Conservation (phyloP, 2,329 filamentous ascomycete genomes). For the Aspergillus sojae region DNA sequence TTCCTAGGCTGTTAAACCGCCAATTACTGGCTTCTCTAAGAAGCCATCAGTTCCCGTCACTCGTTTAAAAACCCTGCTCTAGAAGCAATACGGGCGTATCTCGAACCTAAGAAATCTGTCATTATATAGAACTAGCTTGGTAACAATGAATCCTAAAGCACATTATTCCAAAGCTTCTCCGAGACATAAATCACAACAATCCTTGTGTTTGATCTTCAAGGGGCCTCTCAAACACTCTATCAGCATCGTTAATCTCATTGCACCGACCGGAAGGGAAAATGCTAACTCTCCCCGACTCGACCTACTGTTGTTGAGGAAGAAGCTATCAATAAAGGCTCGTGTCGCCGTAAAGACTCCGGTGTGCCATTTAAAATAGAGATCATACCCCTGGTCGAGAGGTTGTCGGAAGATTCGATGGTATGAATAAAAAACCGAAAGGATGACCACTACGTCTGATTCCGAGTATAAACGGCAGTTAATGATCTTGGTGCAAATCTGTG, state of each 20-base stretch:
- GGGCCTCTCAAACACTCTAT: slow-evolving; percentile 61
- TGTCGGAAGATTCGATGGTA: background rate
- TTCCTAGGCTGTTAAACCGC: no score
- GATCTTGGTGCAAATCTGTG: background rate
- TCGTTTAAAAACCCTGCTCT: no score
- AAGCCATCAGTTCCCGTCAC: no score
- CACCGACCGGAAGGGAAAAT: no score
- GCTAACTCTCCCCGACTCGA: no score
- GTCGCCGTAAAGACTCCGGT: background rate
- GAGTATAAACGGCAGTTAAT: background rate
- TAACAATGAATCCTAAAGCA: background rate
- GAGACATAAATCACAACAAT: slow-evolving; percentile 55
- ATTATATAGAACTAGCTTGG: background rate
- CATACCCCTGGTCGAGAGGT: background rate
- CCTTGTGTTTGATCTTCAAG: slow-evolving; percentile 63
- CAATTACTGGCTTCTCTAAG: no score
- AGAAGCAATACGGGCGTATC: no score
- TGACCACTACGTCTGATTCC: no score
- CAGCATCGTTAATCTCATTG: slow-evolving; percentile 56
- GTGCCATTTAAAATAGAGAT: no score
- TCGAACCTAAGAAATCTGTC: background rate
- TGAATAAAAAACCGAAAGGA: no score
- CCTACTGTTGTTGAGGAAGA: background rate
- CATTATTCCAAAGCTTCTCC: slow-evolving; percentile 13
- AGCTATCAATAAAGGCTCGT: background rate